These are phyloP conservation scores for Aspergillus sp. DNA, from an alignment of 2,329 filamentous ascomycete genomes.

Conservation along the genomic window DNA sequence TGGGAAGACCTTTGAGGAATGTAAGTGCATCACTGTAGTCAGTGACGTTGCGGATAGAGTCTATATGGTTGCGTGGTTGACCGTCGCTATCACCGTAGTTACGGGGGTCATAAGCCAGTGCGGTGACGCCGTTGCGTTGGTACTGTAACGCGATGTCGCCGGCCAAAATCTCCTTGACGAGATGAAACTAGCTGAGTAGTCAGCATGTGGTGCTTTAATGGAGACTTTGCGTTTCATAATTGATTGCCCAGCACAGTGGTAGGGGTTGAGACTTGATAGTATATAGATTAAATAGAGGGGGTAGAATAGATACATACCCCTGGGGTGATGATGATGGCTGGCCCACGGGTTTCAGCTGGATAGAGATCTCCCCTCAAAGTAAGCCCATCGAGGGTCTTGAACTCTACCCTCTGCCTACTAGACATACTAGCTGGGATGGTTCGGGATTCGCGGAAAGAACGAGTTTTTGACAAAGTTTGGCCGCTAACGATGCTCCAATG, in stretches of 20 bases:
- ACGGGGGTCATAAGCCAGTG: slow-evolving; percentile 38
- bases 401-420: slow-evolving; percentile 35
- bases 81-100: slow-evolving; percentile 37
- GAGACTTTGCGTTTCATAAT: too few species aligned
- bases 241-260: too few species aligned
- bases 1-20: slow-evolving; percentile 28
- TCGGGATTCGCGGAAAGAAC: neutral
- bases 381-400: slow-evolving; percentile 45
- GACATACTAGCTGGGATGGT: neutral
- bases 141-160: slow-evolving; percentile 24
- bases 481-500: neutral
- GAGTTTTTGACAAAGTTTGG: neutral
- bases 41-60: slow-evolving; percentile 32
- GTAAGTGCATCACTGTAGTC: slow-evolving; percentile 44
- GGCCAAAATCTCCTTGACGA: slow-evolving; percentile 32
- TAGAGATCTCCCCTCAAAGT: slow-evolving; percentile 44
- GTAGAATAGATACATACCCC: slow-evolving; percentile 15
- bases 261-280: too few species aligned
- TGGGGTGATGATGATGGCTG: slow-evolving; percentile 21
- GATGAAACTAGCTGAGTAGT: slow-evolving; percentile 28
- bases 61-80: slow-evolving; percentile 35
- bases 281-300: too few species aligned
- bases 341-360: slow-evolving; percentile 24
- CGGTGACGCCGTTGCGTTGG: slow-evolving; percentile 25
- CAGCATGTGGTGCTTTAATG: too few species aligned